Percentiles rank a stretch among this genome's conserved stretches.
phyloP scores from a whole-genome alignment of 306 rosid genomes.

The Cajanus cajan region DNA sequence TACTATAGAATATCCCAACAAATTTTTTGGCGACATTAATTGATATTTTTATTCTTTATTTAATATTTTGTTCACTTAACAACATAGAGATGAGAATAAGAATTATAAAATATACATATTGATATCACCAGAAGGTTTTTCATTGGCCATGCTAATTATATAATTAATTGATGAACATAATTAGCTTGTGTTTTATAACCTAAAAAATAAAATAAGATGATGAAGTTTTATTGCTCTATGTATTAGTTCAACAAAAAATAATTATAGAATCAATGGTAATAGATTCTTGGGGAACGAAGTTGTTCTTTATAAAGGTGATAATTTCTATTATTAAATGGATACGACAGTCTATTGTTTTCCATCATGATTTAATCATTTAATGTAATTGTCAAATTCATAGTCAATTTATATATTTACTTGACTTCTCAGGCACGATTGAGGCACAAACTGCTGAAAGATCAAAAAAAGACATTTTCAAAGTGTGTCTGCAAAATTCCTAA shows the following conservation, averaged over 20 bases:
- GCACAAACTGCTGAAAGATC: constrained; percentile 6
- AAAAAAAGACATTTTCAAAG: background rate
- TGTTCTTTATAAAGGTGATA: background rate
- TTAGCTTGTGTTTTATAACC: background rate
- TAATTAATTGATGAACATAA: background rate
- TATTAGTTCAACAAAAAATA: background rate
- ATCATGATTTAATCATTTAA: background rate
- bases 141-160: background rate
- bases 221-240: background rate
- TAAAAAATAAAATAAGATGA: background rate
- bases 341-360: background rate
- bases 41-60: background rate
- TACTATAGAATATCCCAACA: too few relatives aligned
- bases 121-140: background rate
- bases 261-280: background rate
- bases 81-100: background rate
- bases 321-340: background rate
- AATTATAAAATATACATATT: background rate
- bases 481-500: background rate
- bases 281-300: background rate
- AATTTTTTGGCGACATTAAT: background rate
- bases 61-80: background rate
- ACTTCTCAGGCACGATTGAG: background rate
- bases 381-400: background rate
- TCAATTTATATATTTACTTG: background rate